phyloP scores from a whole-genome alignment of 495 filamentous ascomycete species.

The Astrothelium macrocarpum region DNA sequence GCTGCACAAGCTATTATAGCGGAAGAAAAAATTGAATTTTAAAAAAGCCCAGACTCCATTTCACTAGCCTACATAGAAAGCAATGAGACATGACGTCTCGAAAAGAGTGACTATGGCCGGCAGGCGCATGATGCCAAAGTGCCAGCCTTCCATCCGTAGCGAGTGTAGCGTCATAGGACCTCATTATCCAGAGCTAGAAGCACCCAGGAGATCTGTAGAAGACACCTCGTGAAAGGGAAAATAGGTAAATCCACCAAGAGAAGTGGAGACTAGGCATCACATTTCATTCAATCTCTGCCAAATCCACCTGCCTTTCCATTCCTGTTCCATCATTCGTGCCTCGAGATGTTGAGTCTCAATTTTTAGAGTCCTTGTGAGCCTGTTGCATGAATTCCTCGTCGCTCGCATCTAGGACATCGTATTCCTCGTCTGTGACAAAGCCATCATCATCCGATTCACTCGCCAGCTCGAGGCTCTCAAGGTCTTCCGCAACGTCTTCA shows the following conservation, averaged over 20 bases:
- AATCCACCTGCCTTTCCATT: not conserved
- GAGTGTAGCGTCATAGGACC: not conserved
- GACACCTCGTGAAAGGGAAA: not conserved
- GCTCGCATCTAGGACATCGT: conserved; percentile 89
- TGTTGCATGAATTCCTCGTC: conserved; percentile 62
- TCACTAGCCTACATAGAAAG: conserved; percentile 1
- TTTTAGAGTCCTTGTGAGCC: not conserved
- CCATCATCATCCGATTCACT: conserved; percentile 56
- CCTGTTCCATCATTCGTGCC: not conserved
- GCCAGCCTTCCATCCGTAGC: not conserved
- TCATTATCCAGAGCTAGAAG: not conserved
- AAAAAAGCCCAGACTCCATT: not conserved
- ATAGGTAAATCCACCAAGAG: not conserved
- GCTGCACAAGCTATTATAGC: not conserved
- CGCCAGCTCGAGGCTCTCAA: conserved; percentile 49
- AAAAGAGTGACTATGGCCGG: not conserved
- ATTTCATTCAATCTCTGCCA: not conserved
- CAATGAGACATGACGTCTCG: not conserved
- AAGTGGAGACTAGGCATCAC: not conserved
- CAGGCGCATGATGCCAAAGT: not conserved
- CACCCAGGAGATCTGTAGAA: not conserved
- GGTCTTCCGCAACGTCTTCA: conserved; percentile 52
- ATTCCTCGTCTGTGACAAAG: conserved; percentile 95
- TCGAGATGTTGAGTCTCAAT: not conserved
- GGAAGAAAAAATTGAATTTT: not conserved